A percentile compares a stretch with the other conserved stretches of the same genome.
phyloP scores from a whole-genome alignment of 169 alveolate genomes.

The Amoebophrya sp. region DNA sequence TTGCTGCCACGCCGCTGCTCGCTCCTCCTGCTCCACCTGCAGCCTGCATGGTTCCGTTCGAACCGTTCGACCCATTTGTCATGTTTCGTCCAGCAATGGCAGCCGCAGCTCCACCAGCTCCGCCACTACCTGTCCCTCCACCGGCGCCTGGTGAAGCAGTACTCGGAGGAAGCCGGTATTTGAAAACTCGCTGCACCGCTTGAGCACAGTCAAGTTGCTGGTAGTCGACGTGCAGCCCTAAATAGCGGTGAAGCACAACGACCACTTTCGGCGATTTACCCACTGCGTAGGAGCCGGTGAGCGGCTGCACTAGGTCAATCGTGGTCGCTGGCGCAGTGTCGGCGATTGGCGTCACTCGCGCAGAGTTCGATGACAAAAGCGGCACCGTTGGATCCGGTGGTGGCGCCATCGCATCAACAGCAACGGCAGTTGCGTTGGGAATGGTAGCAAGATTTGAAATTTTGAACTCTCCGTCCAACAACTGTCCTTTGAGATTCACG shows the following conservation, averaged over 20 bases:
- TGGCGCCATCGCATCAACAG: not conserved
- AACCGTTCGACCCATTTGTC: not conserved
- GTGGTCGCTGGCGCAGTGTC: not conserved
- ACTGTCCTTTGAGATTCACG: not conserved
- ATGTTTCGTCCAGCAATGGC: not conserved
- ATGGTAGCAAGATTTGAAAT: not conserved
- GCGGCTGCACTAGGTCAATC: not conserved
- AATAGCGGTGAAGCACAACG: not conserved
- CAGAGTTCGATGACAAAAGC: not conserved
- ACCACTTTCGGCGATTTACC: not conserved
- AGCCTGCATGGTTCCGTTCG: not conserved
- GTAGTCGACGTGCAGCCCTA: not conserved
- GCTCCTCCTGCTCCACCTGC: not conserved
- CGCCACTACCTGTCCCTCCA: no score
- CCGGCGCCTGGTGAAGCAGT: no score
- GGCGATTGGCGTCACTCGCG: not conserved
- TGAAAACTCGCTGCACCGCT: not conserved
- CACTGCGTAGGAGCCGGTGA: constrained; percentile 3
- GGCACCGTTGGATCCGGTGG: not conserved
- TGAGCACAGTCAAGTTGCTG: not conserved
- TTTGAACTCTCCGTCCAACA: not conserved
- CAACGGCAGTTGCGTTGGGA: not conserved
- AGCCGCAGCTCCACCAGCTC: no score
- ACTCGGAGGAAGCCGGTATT: no score
- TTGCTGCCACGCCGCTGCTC: not conserved